Conservation (phyloP, 176 grass and related monocot species). For the Zea mays region Zm-B73-REFERENCE-NAM-5.0 NC_050100.1:216896001-216896500, state of each 20-base stretch:
- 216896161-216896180: constrained; percentile 19
- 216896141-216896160: not conserved
- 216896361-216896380: not conserved
- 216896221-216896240: constrained; percentile 28
- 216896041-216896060: not conserved
- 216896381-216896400: constrained; percentile 22
- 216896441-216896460: not conserved
- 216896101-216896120: not conserved
- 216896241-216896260: constrained; percentile 41
- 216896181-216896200: constrained; percentile 29
- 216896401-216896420: constrained; percentile 27
- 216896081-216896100: not conserved
- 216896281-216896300: constrained; percentile 34
- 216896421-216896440: constrained; percentile 15
- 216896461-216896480: not conserved
- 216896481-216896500: not conserved
- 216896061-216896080: not conserved
- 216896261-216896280: constrained; percentile 38
- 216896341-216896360: constrained; percentile 38
- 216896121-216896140: not conserved
- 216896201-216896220: not conserved
- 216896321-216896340: not conserved
- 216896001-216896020: not conserved
- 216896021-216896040: constrained; percentile 9
- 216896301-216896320: constrained; percentile 45